These are phyloP conservation scores for Scutellaria minor DNA, from an alignment of 257 asterid genomes.

Conservation along the genomic window DNA sequence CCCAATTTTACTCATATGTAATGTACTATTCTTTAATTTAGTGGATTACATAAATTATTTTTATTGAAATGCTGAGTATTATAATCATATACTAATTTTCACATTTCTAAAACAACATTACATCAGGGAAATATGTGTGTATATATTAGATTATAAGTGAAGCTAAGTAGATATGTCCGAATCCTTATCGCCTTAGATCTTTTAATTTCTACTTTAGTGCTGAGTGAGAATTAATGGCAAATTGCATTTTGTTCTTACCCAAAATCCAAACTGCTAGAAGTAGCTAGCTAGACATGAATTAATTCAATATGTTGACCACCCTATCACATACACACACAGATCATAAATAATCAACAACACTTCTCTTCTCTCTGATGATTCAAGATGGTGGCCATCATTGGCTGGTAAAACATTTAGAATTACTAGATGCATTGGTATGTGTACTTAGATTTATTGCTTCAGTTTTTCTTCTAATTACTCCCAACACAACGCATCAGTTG, in stretches of 20 bases:
- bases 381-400: conserved; percentile 22
- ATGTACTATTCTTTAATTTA: too few species aligned
- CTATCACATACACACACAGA: conserved; percentile 14
- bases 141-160: too few species aligned
- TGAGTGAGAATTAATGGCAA: conserved; percentile 1
- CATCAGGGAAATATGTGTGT: too few species aligned
- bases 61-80: too few species aligned
- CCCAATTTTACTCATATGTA: too few species aligned
- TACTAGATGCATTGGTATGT: conserved; percentile 26
- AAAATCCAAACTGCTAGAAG: background rate
- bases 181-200: too few species aligned
- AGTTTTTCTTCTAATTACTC: background rate
- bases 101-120: too few species aligned
- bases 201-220: too few species aligned
- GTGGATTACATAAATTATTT: too few species aligned
- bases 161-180: too few species aligned
- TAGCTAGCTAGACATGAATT: background rate
- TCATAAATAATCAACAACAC: background rate
- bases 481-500: too few species aligned
- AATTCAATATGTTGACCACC: conserved; percentile 37
- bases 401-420: conserved; percentile 14
- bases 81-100: too few species aligned
- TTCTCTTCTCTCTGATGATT: background rate
- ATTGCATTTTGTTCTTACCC: background rate
- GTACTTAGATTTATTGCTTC: background rate